Evolutionary conservation across 768 basidiomycete genomes (phyloP).

Genomic region (Podaxis sp.): DNA sequence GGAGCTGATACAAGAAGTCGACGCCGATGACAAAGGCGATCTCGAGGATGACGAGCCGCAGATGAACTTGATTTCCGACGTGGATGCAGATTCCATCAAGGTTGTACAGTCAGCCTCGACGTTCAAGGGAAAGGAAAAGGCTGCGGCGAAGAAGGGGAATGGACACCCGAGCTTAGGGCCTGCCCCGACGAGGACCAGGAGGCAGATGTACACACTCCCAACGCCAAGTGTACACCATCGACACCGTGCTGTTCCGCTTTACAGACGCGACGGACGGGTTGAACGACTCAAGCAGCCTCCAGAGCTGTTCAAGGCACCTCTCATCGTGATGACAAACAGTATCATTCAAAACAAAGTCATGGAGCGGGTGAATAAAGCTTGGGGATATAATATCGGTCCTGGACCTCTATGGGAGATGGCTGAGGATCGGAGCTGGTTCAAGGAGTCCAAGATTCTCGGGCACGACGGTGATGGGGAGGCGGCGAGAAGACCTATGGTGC

Average conservation of each 20-base stretch:
- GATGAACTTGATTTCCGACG: constrained; percentile 14
- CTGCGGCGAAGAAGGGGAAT: constrained; percentile 21
- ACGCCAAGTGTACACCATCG: constrained; percentile 71
- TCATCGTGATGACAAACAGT: constrained; percentile 50
- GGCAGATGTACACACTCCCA: constrained; percentile 59
- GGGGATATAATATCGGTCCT: constrained; percentile 71
- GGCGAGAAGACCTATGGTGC: constrained; percentile 59
- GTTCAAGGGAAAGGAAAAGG: constrained; percentile 29
- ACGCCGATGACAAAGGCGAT: constrained; percentile 28
- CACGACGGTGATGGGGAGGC: constrained; percentile 43
- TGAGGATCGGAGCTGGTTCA: constrained; percentile 80
- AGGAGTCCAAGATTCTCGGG: constrained; percentile 47
- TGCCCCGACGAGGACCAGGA: constrained; percentile 29
- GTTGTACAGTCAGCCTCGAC: constrained; percentile 20
- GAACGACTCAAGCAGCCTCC: constrained; percentile 61
- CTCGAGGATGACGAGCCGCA: constrained; percentile 25
- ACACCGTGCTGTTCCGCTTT: constrained; percentile 67
- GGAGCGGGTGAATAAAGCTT: constrained; percentile 64
- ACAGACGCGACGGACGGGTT: constrained; percentile 46
- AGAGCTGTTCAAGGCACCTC: constrained; percentile 44
- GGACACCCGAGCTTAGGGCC: constrained; percentile 11
- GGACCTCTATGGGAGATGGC: constrained; percentile 79
- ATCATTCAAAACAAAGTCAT: constrained; percentile 51
- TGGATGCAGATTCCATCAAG: constrained; percentile 22
- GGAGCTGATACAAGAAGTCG: constrained; percentile 30